Evolutionary conservation across 257 asterid genomes (phyloP), one percentile per base, ranked within the genome.

Genomic region (Cynanchum wilfordii): DNA sequence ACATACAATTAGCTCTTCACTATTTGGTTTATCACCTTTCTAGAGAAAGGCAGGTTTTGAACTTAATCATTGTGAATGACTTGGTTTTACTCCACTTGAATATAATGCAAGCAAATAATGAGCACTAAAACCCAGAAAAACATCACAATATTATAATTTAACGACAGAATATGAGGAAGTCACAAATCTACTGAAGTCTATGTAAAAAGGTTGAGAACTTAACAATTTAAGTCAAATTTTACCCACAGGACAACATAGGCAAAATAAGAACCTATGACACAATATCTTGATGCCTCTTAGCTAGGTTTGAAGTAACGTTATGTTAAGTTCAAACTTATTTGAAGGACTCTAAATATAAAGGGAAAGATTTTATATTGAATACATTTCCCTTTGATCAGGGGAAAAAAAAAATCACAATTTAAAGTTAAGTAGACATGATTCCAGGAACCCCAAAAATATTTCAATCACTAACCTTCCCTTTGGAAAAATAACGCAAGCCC

Each of bases 401-500:
- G 33, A 2, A 2, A 29, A 63, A 17, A 30, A 25, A 63, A 17
- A 0, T 50, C 29, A 2, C 59, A 25, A 9, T 40, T 10, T 10
- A 60, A 45, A 29, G 45, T 24, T 51, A 16, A 38, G 5, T 22
- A 10, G 56, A 3, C 20, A 66, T 8, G 66, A 30, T 42, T 60
- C 71, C 68, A 33, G 1, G 10, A 16, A 63, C 49, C 27, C 15
- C 15, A 55, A 45, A 65, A 73, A 38, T n/a, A 66, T 51, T 69
- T 38, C 49, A 75, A 64, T 40, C 38, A 44, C 84, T 68, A 64
- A 85, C 96, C 89, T 85, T 86, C 77, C 86, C 91, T 81, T 82
- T 86, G 51, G 96, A 82, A 73, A 84, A 73, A 70, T 87, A 76
- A 68, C 81, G 79, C 78, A 81, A 33, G 75, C 90, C 87, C 81